Evolutionary conservation across 495 filamentous ascomycete genomes (phyloP), one percentile per base, ranked within the genome.

Genomic region (Xylaria sp.): DNA sequence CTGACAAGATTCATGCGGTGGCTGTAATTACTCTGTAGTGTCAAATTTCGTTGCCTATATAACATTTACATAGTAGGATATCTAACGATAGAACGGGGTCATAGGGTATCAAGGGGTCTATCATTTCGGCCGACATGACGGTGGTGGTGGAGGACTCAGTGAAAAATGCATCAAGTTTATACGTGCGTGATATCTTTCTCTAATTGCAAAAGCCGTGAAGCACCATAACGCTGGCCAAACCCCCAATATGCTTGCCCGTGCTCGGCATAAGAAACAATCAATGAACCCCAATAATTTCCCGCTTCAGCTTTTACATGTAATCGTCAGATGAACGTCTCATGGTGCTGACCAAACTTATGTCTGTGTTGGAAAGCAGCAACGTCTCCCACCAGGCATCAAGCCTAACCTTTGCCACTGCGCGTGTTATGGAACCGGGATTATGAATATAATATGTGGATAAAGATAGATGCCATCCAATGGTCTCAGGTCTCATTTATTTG

Each of bases 371-470:
- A 41, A 43, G 19, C 55, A 50, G n/a, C 46, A 29, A 19, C 46
- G 6, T 65, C 48, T 48, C 59, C 37, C 59, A 43, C 61, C 61
- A 72, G 75, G 69, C 76, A 24, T 77, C 73, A 74, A 78, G 75
- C 73, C 73, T 63, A 55, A 55, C 64, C 26, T 33, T 63, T n/a
- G 44, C 59, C 63, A 64, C 67, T 63, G 46, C 64, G 69, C 50
- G 68, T 57, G 61, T 53, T 72, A 73, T 53, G 61, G 73, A 78
- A 77, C 77, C 77, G 75, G 69, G 50, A 78, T 78, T 78, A 78
- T 70, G 73, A 77, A 68, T 35, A 72, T 67, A 61, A 5, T 73
- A 71, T 71, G 52, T 61, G 52, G 65, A 46, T 63, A 73, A 48
- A 66, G 53, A 37, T 55, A 68, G 50, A 63, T 31, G 70, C 44